Conservation (phyloP, 1,284 basidiomycete genomes). For the Chalciporus sp. region DNA sequence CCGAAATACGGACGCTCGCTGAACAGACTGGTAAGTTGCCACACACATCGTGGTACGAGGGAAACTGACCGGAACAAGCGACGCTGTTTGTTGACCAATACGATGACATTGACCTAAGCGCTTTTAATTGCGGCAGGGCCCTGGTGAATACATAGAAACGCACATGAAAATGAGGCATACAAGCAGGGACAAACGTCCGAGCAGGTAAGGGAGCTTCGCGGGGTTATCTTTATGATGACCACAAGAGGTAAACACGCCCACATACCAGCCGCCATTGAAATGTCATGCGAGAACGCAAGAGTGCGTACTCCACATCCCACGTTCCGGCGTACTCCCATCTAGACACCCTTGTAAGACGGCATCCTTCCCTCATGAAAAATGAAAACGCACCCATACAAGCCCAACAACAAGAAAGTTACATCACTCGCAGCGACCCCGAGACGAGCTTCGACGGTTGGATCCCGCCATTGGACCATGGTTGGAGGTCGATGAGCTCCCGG, state of each 20-base stretch:
- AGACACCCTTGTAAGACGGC: neutral
- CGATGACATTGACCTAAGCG: too few species aligned
- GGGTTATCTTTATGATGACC: neutral
- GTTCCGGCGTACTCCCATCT: slow-evolving; percentile 26
- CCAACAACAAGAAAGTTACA: slow-evolving; percentile 15
- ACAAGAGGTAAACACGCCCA: neutral
- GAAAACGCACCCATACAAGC: slow-evolving; percentile 16
- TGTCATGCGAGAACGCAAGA: slow-evolving; percentile 17
- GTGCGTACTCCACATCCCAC: slow-evolving; percentile 23
- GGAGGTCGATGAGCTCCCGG: too few species aligned
- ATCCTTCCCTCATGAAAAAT: too few species aligned
- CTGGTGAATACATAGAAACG: neutral
- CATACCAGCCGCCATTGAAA: slow-evolving; percentile 27
- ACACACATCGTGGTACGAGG: too few species aligned
- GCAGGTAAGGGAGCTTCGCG: slow-evolving; percentile 21
- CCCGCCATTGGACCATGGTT: slow-evolving; percentile 15
- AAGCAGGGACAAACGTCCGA: slow-evolving; percentile 16
- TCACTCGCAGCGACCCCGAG: neutral
- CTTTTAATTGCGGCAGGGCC: too few species aligned
- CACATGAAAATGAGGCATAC: slow-evolving; percentile 19
- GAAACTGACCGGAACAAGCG: too few species aligned
- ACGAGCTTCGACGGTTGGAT: neutral
- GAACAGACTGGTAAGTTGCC: too few species aligned
- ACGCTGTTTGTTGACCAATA: slow-evolving; percentile 17
- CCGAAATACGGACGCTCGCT: too few species aligned